Conservation (phyloP, 108 stramenopile genomes). For the Asterionellopsis glacialis region DNA sequence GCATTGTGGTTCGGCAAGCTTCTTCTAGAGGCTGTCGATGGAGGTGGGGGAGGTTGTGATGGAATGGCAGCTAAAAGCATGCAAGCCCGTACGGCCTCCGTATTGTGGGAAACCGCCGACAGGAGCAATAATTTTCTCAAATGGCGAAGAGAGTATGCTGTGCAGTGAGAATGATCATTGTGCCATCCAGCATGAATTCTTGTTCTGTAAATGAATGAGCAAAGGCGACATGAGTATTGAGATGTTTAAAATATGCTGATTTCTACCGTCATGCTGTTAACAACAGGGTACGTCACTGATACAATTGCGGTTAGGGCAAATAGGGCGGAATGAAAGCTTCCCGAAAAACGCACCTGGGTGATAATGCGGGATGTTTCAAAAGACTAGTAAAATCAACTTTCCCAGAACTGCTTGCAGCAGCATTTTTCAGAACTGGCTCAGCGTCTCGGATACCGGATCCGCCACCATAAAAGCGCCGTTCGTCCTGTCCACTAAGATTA, state of each 20-base stretch:
- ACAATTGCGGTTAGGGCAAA: no score
- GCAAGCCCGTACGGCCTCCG: slow-evolving; percentile 66
- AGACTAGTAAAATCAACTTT: slow-evolving; percentile 58
- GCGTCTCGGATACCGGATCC: slow-evolving; percentile 18
- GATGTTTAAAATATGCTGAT: not conserved
- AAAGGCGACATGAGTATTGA: not conserved
- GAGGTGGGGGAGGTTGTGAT: slow-evolving; percentile 34
- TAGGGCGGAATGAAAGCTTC: not conserved
- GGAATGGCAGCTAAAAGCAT: slow-evolving; percentile 61
- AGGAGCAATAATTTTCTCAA: slow-evolving; percentile 70
- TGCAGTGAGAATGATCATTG: slow-evolving; percentile 74
- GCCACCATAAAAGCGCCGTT: slow-evolving; percentile 52
- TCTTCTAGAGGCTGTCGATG: slow-evolving; percentile 21
- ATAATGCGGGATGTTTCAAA: slow-evolving; percentile 48
- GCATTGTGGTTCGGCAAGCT: slow-evolving; percentile 1
- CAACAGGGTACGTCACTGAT: no score
- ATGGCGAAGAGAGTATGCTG: slow-evolving; percentile 68
- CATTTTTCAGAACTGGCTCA: slow-evolving; percentile 18
- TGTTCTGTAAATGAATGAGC: slow-evolving; percentile 20
- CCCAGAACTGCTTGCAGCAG: slow-evolving; percentile 1
- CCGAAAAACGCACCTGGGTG: slow-evolving; percentile 30
- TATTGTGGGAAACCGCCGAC: slow-evolving; percentile 66
- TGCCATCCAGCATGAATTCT: slow-evolving; percentile 69
- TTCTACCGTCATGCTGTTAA: not conserved
- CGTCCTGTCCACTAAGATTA: slow-evolving; percentile 68